These are phyloP conservation scores for Fusarium veterinarium DNA, from an alignment of 2,329 filamentous ascomycete genomes.

Conservation along the genomic window DNA sequence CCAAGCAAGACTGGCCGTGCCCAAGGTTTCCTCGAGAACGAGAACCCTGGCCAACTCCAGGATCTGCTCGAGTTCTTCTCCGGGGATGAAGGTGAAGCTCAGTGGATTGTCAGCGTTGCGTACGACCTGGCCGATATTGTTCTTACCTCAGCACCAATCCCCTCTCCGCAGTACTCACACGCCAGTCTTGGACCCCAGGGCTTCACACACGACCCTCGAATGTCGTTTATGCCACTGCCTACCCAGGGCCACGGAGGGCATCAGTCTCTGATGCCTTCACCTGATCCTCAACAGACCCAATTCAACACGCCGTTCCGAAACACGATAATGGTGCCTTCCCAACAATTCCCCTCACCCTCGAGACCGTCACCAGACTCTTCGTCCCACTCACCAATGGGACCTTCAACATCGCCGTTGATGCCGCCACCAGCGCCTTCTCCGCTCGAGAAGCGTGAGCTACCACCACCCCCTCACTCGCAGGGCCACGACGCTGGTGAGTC, in stretches of 20 bases:
- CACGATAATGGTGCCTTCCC: conserved; percentile 50
- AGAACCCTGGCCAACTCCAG: conserved; percentile 71
- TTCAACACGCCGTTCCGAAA: conserved; percentile 48
- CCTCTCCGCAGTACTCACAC: conserved; percentile 49
- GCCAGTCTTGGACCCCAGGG: conserved; percentile 42
- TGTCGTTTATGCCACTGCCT: conserved; percentile 49
- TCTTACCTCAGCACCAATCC: conserved; percentile 49
- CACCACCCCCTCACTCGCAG: conserved; percentile 45
- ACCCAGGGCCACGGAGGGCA: conserved; percentile 47
- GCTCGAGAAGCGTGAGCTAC: conserved; percentile 53
- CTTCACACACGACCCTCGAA: conserved; percentile 45
- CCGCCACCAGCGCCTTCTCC: conserved; percentile 46
- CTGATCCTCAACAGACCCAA: conserved; percentile 45
- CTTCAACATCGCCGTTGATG: conserved; percentile 49
- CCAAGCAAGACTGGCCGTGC: conserved; percentile 66
- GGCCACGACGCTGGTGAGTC: conserved; percentile 42
- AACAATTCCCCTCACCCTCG: conserved; percentile 43
- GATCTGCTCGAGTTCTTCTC: conserved; percentile 75
- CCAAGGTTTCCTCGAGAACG: conserved; percentile 70
- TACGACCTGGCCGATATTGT: conserved; percentile 66
- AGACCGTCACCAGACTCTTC: conserved; percentile 50
- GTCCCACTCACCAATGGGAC: conserved; percentile 48
- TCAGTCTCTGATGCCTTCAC: conserved; percentile 46
- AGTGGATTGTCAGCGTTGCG: conserved; percentile 67
- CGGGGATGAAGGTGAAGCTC: conserved; percentile 66